These are phyloP conservation scores for Phytopythium aichiense DNA, from an alignment of 352 stramenopile species.

Conservation along the genomic window DNA sequence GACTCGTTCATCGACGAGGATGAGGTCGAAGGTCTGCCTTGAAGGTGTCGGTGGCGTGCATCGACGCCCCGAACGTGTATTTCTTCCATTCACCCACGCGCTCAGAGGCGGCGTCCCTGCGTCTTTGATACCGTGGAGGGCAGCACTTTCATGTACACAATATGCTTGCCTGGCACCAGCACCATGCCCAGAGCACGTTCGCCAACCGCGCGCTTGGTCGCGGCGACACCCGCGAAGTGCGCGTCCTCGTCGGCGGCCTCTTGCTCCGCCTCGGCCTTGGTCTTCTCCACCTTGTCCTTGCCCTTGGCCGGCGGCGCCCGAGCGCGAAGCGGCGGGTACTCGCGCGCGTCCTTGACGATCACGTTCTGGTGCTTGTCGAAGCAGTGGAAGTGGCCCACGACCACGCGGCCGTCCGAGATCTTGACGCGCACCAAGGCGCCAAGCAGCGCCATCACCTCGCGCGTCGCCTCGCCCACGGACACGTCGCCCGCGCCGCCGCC, in stretches of 20 bases:
- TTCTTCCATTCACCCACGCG: not conserved
- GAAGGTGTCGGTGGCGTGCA: not conserved
- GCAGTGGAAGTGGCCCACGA: slow-evolving; percentile 69
- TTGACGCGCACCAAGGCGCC: slow-evolving; percentile 51
- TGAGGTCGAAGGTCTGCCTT: slow-evolving; percentile 20
- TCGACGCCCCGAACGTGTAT: not conserved
- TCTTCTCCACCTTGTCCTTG: slow-evolving; percentile 19
- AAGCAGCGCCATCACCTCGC: slow-evolving; percentile 57
- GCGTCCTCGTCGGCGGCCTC: slow-evolving; percentile 33
- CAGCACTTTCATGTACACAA: slow-evolving; percentile 69
- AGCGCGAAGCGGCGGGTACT: slow-evolving; percentile 39
- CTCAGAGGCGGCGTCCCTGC: not conserved
- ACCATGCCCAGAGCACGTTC: slow-evolving; percentile 65
- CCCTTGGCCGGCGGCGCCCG: slow-evolving; percentile 14
- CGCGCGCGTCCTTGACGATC: slow-evolving; percentile 65
- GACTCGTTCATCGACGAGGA: slow-evolving; percentile 75
- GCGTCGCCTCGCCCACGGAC: slow-evolving; percentile 36
- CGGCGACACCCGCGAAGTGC: slow-evolving; percentile 20
- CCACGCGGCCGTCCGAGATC: slow-evolving; percentile 66
- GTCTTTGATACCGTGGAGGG: not conserved
- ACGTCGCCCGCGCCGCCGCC: slow-evolving; percentile 6
- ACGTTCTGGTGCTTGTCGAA: slow-evolving; percentile 85
- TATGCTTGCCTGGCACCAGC: slow-evolving; percentile 73
- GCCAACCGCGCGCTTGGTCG: slow-evolving; percentile 13
- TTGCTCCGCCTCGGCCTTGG: slow-evolving; percentile 11